Evolutionary conservation across 2,329 filamentous ascomycete genomes (phyloP).

Genomic region (Metarhizium guizhouense): DNA sequence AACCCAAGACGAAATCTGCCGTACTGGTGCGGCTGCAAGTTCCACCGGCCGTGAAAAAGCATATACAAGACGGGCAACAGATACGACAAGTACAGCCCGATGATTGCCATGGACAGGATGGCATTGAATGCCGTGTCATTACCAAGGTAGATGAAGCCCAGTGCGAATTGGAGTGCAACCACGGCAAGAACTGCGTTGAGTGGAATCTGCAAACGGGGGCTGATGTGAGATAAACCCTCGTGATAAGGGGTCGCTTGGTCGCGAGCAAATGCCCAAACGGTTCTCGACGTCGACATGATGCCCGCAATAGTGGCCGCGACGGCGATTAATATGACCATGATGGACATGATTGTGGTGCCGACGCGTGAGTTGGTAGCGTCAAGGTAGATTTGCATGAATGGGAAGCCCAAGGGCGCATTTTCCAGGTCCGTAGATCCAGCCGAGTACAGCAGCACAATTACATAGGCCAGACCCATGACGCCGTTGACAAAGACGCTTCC

Average conservation of each 20-base stretch:
- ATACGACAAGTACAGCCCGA: slow-evolving; percentile 34
- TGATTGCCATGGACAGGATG: slow-evolving; percentile 30
- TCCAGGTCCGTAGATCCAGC: slow-evolving; percentile 30
- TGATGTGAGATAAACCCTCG: slow-evolving; percentile 25
- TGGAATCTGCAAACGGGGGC: slow-evolving; percentile 22
- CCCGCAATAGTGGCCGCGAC: slow-evolving; percentile 21
- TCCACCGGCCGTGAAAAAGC: slow-evolving; percentile 24
- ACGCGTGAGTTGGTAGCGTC: slow-evolving; percentile 17
- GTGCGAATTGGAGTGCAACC: slow-evolving; percentile 17
- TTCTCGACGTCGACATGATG: slow-evolving; percentile 26
- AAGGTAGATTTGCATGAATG: slow-evolving; percentile 31
- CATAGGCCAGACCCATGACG: slow-evolving; percentile 33
- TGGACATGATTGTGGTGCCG: slow-evolving; percentile 19
- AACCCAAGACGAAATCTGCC: slow-evolving; percentile 22
- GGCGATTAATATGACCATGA: slow-evolving; percentile 18
- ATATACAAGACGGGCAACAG: slow-evolving; percentile 29
- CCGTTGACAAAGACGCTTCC: slow-evolving; percentile 31
- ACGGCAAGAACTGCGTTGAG: slow-evolving; percentile 18
- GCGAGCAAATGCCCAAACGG: slow-evolving; percentile 29
- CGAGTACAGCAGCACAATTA: slow-evolving; percentile 33
- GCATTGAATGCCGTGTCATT: slow-evolving; percentile 32
- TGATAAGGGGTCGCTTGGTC: slow-evolving; percentile 27
- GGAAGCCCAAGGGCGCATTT: slow-evolving; percentile 30
- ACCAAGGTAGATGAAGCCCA: slow-evolving; percentile 31
- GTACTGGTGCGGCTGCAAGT: slow-evolving; percentile 9